phyloP scores from a whole-genome alignment of 2,329 filamentous ascomycete genomes.

The Penicillium brevicompactum region DNA sequence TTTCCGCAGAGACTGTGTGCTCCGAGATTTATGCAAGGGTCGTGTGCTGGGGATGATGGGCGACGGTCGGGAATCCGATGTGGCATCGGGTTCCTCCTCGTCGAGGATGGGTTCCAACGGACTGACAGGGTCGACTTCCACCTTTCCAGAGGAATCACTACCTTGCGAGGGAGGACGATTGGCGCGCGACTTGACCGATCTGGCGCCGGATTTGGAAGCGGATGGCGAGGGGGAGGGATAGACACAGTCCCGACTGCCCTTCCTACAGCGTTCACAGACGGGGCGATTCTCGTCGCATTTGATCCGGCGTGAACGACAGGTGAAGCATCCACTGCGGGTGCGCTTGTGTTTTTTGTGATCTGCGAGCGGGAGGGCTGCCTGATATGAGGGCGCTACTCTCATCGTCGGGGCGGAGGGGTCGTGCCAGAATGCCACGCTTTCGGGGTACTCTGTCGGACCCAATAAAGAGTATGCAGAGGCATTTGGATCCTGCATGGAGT shows the following conservation, averaged over 20 bases:
- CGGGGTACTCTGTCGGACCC: conserved; percentile 41
- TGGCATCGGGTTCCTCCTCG: conserved; percentile 40
- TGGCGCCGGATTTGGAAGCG: conserved; percentile 47
- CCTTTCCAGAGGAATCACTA: conserved; percentile 55
- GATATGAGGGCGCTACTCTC: conserved; percentile 23
- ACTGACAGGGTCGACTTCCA: conserved; percentile 44
- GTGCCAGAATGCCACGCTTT: conserved; percentile 49
- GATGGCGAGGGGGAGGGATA: conserved; percentile 69
- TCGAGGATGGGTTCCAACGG: conserved; percentile 47
- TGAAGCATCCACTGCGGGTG: conserved; percentile 91
- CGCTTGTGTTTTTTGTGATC: conserved; percentile 90
- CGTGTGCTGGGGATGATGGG: conserved; percentile 23
- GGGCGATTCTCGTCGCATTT: conserved; percentile 93
- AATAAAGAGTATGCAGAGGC: conserved; percentile 39
- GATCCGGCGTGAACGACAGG: conserved; percentile 84
- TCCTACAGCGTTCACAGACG: conserved; percentile 86
- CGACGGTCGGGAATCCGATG: conserved; percentile 24
- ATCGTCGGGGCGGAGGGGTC: conserved; percentile 31
- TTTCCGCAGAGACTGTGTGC: conserved; percentile 33
- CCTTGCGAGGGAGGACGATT: conserved; percentile 43
- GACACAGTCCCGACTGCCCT: conserved; percentile 85
- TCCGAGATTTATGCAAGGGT: conserved; percentile 30
- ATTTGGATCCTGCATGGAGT: conserved; percentile 25
- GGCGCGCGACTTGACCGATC: conserved; percentile 45
- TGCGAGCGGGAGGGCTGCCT: conserved; percentile 31